Percentiles rank a stretch among this genome's conserved stretches.
Evolutionary conservation across 2,329 filamentous ascomycete genomes (phyloP).

Genomic region (Chrysoporthe austroafricana): DNA sequence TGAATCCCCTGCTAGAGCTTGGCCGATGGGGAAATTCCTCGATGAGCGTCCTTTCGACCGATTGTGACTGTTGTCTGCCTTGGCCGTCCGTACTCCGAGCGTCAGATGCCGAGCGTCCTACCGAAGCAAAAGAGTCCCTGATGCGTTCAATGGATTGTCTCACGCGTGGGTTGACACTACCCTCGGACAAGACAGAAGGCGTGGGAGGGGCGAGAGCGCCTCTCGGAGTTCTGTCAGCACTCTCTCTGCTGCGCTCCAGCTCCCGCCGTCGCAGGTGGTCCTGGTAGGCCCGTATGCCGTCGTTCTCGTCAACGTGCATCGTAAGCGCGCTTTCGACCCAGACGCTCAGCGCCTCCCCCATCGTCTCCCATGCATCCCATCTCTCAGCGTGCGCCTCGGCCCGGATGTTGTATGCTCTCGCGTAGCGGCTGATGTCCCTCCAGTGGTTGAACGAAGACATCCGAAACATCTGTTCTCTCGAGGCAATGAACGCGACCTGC

Average conservation of each 20-base stretch:
- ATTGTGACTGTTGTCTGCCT: slow-evolving; percentile 20
- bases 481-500: slow-evolving; percentile 26
- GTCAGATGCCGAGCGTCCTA: slow-evolving; percentile 3
- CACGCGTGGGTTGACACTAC: slow-evolving; percentile 25
- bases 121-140: slow-evolving; percentile 9
- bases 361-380: slow-evolving; percentile 27
- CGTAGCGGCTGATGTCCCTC: slow-evolving; percentile 19
- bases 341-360: slow-evolving; percentile 39
- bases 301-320: slow-evolving; percentile 27
- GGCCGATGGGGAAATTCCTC: slow-evolving; percentile 21
- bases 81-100: slow-evolving; percentile 9
- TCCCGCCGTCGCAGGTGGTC: slow-evolving; percentile 25
- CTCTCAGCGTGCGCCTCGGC: slow-evolving; percentile 25
- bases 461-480: slow-evolving; percentile 26
- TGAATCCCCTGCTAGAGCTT: slow-evolving; percentile 9
- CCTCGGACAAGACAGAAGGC: slow-evolving; percentile 10
- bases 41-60: slow-evolving; percentile 25
- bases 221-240: background rate
- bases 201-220: slow-evolving; percentile 1
- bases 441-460: slow-evolving; percentile 30
- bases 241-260: slow-evolving; percentile 18
- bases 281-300: slow-evolving; percentile 27
- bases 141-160: slow-evolving; percentile 27
- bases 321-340: slow-evolving; percentile 44
- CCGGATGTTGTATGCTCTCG: slow-evolving; percentile 21